Percentiles rank a stretch among this genome's conserved stretches.
Evolutionary conservation across 2,329 filamentous ascomycete species (phyloP).

Genomic region (Lachnellula willkommii): DNA sequence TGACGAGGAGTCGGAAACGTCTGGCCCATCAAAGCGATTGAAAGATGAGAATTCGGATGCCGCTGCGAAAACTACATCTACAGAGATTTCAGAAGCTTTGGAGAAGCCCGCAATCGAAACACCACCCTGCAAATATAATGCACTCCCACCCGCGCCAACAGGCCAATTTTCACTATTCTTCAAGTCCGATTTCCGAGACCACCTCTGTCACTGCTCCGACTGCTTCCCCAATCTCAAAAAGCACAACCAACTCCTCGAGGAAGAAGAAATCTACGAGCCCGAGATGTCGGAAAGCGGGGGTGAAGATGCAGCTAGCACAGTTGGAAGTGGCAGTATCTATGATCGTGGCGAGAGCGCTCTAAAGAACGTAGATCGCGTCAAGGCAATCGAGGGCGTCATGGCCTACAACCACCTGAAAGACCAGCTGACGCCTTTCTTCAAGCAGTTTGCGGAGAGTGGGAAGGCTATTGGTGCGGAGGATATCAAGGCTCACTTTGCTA

Average conservation of each 20-base stretch:
- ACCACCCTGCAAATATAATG: conserved; percentile 53
- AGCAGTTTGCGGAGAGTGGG: conserved; percentile 89
- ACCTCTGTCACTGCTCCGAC: conserved; percentile 74
- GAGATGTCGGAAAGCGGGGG: conserved; percentile 66
- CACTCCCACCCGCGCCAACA: conserved; percentile 50
- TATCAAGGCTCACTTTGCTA: conserved; percentile 94
- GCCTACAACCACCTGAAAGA: conserved; percentile 96
- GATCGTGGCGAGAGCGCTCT: conserved; percentile 91
- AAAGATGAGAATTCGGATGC: conserved; percentile 30
- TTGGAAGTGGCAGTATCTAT: conserved; percentile 75
- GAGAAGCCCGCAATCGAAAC: conserved; percentile 9
- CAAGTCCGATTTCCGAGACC: conserved; percentile 69
- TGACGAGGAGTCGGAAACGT: conserved; percentile 32
- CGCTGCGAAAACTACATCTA: not conserved
- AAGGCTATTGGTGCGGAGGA: conserved; percentile 87
- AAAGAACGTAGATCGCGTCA: conserved; percentile 84
- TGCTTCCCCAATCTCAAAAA: conserved; percentile 70
- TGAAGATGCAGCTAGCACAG: conserved; percentile 50
- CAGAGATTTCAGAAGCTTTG: not conserved
- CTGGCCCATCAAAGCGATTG: conserved; percentile 45
- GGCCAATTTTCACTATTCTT: conserved; percentile 77
- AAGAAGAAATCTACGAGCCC: conserved; percentile 91
- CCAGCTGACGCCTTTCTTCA: conserved; percentile 89
- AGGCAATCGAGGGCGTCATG: conserved; percentile 95
- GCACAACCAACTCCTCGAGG: conserved; percentile 80